Base-by-base conservation (phyloP, 2,329 filamentous ascomycete species). In the Plenodomus tracheiphilus region DNA sequence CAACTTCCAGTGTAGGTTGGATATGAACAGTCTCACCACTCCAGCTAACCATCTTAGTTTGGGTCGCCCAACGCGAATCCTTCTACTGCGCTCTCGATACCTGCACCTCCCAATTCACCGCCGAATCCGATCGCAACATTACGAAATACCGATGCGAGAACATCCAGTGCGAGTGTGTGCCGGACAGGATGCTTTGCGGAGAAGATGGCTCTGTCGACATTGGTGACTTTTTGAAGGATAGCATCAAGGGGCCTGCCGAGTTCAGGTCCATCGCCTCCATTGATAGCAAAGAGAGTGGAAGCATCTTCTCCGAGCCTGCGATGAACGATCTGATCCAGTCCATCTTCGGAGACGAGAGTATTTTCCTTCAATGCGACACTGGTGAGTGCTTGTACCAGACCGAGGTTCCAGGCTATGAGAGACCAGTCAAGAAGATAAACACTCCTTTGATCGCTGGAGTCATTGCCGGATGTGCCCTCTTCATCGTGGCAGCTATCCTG, bases 351-450 rank as follows among this genome's bases (percentile, higher is more conserved):
- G 95, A 99, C 67, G 81, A 86, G 44, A 96, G 88, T 69, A 99
- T 99, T 64, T 82, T 87, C 41, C 77, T 99, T 38, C 81, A 84
- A 20, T 99, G 94, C 65, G 79, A 85, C 52, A 84, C 92, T 19
- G 94, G 94, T 51, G 94, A 99, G 75, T 99, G 94, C 77, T 77
- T 99, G 28, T 92, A 97, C 73, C 84, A 88, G 69, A 96, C 92
- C 5, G 89, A 97, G 64, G 86, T 97, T 6, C 94, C 94, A 15
- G 94, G 95, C 16, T 99, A 96, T 66, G 81, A 88, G 59, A 83
- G 88, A 17, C 91, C 93, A 0, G 82, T 97, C 51, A 96, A 97
- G 76, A 87, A 87, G 69, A 97, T 99, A 75, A 99, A 99, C 71
- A 97, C 93, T 0, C 94, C 93, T 2, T 80, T 99, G 41, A 99